Evolutionary conservation across 2,329 filamentous ascomycete species (phyloP).

Genomic region (Fragosphaeria purpurea): DNA sequence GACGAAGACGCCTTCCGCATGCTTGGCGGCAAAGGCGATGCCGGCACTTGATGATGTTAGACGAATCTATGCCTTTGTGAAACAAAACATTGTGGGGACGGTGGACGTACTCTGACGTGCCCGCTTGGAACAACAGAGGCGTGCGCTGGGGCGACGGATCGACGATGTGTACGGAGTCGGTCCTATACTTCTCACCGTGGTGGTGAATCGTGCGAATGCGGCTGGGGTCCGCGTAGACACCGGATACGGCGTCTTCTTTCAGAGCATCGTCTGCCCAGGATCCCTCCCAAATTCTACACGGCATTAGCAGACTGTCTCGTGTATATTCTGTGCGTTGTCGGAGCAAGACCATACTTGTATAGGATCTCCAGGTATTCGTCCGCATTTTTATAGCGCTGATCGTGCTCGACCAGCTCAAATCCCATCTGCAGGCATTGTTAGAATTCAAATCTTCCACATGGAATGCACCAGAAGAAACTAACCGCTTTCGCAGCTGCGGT

Average conservation of each 20-base stretch:
- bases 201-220: constrained; percentile 5
- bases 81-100: too few relatives aligned
- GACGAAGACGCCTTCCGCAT: constrained; percentile 15
- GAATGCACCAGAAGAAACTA: too few relatives aligned
- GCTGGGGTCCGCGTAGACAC: constrained; percentile 5
- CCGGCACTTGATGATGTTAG: constrained; percentile 4
- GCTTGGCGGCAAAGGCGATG: constrained; percentile 13
- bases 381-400: background rate
- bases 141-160: constrained; percentile 9
- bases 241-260: background rate
- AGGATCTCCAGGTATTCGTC: background rate
- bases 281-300: background rate
- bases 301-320: background rate
- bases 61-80: too few relatives aligned
- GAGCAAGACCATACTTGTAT: background rate
- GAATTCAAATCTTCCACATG: background rate
- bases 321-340: background rate
- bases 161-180: background rate
- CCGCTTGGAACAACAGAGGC: constrained; percentile 15
- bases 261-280: constrained; percentile 4
- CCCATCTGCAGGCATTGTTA: background rate
- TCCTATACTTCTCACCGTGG: constrained; percentile 2
- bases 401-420: constrained; percentile 8
- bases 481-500: too few relatives aligned
- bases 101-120: constrained; percentile 7